Conservation (phyloP, 306 rosid genomes). For the Psophocarpus tetragonolobus region DNA sequence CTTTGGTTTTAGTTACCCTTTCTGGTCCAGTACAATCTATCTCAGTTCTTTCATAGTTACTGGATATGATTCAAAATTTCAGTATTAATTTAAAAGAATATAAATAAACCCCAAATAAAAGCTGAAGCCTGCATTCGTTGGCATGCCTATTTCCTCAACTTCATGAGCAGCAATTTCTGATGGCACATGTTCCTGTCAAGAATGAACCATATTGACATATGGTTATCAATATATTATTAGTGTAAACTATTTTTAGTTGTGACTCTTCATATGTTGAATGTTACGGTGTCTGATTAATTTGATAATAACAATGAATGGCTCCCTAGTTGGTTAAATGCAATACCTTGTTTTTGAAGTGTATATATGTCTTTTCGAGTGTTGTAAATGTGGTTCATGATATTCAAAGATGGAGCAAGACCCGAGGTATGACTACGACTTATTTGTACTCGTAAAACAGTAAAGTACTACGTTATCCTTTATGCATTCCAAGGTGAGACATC, state of each 20-base stretch:
- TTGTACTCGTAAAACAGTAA: conserved; percentile 14
- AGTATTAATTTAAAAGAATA: no score
- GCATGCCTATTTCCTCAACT: neutral
- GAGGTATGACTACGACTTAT: conserved; percentile 38
- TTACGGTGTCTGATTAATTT: neutral
- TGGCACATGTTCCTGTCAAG: neutral
- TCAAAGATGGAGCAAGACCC: conserved; percentile 62
- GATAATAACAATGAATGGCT: conserved; percentile 28
- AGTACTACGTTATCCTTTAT: conserved; percentile 8
- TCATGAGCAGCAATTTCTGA: neutral
- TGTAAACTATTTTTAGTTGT: neutral
- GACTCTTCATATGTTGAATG: neutral
- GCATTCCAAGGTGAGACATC: conserved; percentile 51
- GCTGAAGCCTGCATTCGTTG: neutral
- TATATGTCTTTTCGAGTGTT: neutral
- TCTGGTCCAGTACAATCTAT: neutral
- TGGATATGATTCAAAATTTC: no score
- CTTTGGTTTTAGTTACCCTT: neutral
- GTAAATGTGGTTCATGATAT: conserved; percentile 41
- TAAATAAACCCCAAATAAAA: no score
- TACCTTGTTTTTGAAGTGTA: neutral
- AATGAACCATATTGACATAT: neutral
- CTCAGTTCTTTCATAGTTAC: neutral
- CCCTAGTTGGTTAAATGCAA: conserved; percentile 1
- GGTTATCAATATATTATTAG: neutral